These are phyloP conservation scores for Crithidia bombi DNA, from an alignment of 208 protist species.

Conservation along the genomic window DNA sequence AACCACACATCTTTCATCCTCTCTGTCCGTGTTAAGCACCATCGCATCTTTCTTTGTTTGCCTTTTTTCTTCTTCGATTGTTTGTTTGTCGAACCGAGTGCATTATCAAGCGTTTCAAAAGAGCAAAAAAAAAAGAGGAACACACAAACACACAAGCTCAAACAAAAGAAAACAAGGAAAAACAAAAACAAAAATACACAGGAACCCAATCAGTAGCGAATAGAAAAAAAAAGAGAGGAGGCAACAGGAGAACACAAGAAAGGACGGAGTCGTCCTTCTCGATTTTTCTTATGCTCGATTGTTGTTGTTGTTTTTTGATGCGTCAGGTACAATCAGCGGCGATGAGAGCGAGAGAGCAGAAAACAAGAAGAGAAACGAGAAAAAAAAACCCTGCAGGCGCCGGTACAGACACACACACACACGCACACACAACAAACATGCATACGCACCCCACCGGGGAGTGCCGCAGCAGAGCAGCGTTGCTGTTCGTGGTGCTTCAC, in stretches of 20 bases:
- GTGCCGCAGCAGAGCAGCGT: too few species aligned
- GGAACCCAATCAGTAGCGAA: not conserved
- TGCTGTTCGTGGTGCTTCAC: too few species aligned
- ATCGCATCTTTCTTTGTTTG: not conserved
- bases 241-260: too few species aligned
- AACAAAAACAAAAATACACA: not conserved
- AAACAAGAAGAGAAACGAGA: not conserved
- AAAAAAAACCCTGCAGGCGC: not conserved
- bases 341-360: not conserved
- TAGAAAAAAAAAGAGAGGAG: conserved; percentile 15
- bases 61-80: not conserved
- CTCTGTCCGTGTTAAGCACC: not conserved
- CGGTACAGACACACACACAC: not conserved
- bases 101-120: not conserved
- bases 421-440: not conserved
- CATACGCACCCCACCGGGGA: too few species aligned
- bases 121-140: not conserved
- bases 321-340: conserved; percentile 4
- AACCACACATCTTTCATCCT: too few species aligned
- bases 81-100: not conserved
- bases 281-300: too few species aligned
- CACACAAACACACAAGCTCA: not conserved
- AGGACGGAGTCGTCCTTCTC: not conserved
- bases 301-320: too few species aligned
- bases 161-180: conserved; percentile 7